phyloP scores from a whole-genome alignment of 2,329 filamentous ascomycete species.

The Curvularia hawaiiensis region DNA sequence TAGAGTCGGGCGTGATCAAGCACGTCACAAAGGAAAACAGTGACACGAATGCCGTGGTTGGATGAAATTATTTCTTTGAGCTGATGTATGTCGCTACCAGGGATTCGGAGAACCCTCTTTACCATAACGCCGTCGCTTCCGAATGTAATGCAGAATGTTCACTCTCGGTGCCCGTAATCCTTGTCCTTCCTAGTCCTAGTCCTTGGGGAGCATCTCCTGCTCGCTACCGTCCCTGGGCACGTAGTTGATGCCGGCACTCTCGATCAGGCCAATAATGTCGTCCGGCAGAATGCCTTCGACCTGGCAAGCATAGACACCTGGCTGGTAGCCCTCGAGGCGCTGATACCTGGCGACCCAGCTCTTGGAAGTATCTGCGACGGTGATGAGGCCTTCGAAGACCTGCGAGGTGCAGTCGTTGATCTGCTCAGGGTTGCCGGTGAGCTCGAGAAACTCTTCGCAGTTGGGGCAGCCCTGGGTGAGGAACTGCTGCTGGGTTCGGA shows the following conservation, averaged over 20 bases:
- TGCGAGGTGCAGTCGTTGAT: slow-evolving; percentile 94
- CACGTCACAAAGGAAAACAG: not conserved
- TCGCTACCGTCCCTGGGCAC: slow-evolving; percentile 55
- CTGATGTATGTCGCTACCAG: not conserved
- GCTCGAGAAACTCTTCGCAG: slow-evolving; percentile 90
- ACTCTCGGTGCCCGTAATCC: not conserved
- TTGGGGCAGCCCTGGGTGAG: slow-evolving; percentile 89
- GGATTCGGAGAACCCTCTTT: slow-evolving; percentile 10
- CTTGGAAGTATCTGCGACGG: slow-evolving; percentile 77
- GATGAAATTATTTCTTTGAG: not conserved
- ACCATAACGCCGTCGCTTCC: slow-evolving; percentile 36
- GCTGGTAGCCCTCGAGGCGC: slow-evolving; percentile 83
- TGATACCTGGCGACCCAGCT: slow-evolving; percentile 99
- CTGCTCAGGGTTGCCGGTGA: slow-evolving; percentile 76
- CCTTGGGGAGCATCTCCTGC: slow-evolving; percentile 44
- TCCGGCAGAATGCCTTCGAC: slow-evolving; percentile 77
- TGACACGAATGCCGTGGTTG: not conserved
- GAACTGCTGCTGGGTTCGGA: slow-evolving; percentile 84
- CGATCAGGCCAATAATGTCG: slow-evolving; percentile 60
- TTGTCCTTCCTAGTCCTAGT: slow-evolving; percentile 15
- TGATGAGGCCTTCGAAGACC: slow-evolving; percentile 92
- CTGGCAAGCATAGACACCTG: slow-evolving; percentile 92
- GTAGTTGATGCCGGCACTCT: slow-evolving; percentile 66
- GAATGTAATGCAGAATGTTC: slow-evolving; percentile 18
- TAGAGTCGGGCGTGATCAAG: not conserved